Evolutionary conservation across 2,329 filamentous ascomycete species (phyloP).

Genomic region (Stachybotrys chlorohalonatus): DNA sequence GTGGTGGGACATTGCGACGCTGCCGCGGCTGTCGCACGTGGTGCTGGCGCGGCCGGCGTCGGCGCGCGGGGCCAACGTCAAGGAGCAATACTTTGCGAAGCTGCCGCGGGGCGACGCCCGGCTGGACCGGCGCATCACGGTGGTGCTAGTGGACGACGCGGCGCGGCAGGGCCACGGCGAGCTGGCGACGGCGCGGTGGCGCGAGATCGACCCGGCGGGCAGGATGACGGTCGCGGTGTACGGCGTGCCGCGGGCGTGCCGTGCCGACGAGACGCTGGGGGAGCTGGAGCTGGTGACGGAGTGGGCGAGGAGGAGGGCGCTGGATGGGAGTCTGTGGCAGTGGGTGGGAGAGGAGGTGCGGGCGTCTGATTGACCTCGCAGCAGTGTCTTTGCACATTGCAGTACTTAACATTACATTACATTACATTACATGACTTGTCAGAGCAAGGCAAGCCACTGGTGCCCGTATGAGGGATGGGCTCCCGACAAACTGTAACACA

Average conservation of each 20-base stretch:
- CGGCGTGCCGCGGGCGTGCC: constrained; percentile 28
- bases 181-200: constrained; percentile 19
- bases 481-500: no score
- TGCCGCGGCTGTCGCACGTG: constrained; percentile 28
- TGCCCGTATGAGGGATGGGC: no score
- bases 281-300: constrained; percentile 26
- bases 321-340: constrained; percentile 30
- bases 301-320: constrained; percentile 29
- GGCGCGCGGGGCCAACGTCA: constrained; percentile 24
- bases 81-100: constrained; percentile 30
- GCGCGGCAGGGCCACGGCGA: constrained; percentile 8
- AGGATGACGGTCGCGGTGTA: constrained; percentile 28
- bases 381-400: background rate
- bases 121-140: constrained; percentile 16
- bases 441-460: no score
- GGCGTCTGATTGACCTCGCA: no score
- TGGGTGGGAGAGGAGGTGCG: constrained; percentile 10
- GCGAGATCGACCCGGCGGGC: constrained; percentile 23
- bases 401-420: background rate
- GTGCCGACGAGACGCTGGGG: constrained; percentile 24
- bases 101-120: constrained; percentile 16
- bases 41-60: constrained; percentile 30
- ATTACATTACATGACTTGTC: background rate
- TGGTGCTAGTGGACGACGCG: constrained; percentile 22
- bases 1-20: constrained; percentile 27